These are phyloP conservation scores for Kockiozyma suomiensis DNA, from an alignment of 805 yeast genomes.

Conservation along the genomic window DNA sequence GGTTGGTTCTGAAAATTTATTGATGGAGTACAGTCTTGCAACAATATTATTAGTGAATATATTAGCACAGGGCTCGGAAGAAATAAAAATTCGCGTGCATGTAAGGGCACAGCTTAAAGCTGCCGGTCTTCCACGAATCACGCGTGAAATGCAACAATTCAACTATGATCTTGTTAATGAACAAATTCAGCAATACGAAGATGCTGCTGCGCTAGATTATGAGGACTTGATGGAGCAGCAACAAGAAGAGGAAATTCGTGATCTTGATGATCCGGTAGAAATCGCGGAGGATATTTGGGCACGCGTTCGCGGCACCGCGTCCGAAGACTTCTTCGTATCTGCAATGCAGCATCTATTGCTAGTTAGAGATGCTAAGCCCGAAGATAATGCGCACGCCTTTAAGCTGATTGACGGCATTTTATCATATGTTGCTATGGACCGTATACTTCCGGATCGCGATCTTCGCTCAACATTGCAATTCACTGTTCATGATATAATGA, in stretches of 20 bases:
- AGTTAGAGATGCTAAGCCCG: constrained; percentile 45
- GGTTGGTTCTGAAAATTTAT: constrained; percentile 56
- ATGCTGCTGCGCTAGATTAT: constrained; percentile 58
- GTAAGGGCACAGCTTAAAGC: constrained; percentile 63
- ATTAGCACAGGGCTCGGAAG: constrained; percentile 46
- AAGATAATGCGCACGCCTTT: constrained; percentile 53
- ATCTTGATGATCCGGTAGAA: constrained; percentile 73
- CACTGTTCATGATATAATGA: constrained; percentile 48
- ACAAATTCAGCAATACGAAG: constrained; percentile 64
- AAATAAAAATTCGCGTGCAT: constrained; percentile 50
- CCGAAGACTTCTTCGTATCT: constrained; percentile 61
- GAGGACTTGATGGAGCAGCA: constrained; percentile 48
- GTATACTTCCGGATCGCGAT: constrained; percentile 43
- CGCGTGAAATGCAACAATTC: constrained; percentile 55
- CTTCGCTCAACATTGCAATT: constrained; percentile 38
- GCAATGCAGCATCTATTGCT: constrained; percentile 68
- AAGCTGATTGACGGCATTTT: constrained; percentile 66
- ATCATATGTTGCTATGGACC: constrained; percentile 60
- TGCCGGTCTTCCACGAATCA: constrained; percentile 57
- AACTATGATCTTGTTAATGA: constrained; percentile 62
- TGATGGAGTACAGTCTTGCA: constrained; percentile 70
- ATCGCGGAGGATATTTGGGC: constrained; percentile 61
- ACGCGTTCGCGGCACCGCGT: constrained; percentile 59
- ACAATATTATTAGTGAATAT: constrained; percentile 73
- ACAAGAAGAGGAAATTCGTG: constrained; percentile 51